These are phyloP conservation scores for Drechslerella coelobrocha DNA, from an alignment of 2,329 filamentous ascomycete species.

Conservation along the genomic window DNA sequence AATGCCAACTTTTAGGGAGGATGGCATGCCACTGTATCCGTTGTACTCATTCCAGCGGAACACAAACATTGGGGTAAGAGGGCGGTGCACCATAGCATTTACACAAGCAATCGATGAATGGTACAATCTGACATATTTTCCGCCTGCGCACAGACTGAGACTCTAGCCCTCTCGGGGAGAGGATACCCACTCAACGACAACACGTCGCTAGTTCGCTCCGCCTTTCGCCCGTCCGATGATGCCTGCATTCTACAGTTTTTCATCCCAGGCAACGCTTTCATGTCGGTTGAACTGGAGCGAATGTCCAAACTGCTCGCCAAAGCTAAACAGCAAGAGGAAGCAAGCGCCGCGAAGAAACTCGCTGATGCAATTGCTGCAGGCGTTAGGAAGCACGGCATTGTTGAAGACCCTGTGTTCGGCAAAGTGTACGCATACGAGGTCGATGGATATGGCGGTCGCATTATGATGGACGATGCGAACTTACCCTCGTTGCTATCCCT, in stretches of 20 bases:
- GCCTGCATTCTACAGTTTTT: slow-evolving; percentile 93
- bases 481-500: slow-evolving; percentile 80
- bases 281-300: slow-evolving; percentile 83
- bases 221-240: slow-evolving; percentile 94
- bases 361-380: slow-evolving; percentile 74
- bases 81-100: too few species aligned
- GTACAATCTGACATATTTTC: slow-evolving; percentile 5
- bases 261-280: slow-evolving; percentile 95
- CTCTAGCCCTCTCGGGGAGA: slow-evolving; percentile 77
- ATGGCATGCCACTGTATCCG: slow-evolving; percentile 68
- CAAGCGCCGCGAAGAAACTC: slow-evolving; percentile 63
- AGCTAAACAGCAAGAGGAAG: slow-evolving; percentile 21
- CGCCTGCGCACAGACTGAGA: slow-evolving; percentile 70
- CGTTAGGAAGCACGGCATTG: slow-evolving; percentile 82
- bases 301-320: slow-evolving; percentile 71
- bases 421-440: slow-evolving; percentile 86
- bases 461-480: slow-evolving; percentile 90
- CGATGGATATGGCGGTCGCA: slow-evolving; percentile 80
- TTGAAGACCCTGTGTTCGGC: slow-evolving; percentile 76
- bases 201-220: slow-evolving; percentile 85
- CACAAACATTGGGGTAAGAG: slow-evolving; percentile 70
- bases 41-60: slow-evolving; percentile 84
- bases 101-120: neutral
- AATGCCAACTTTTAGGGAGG: slow-evolving; percentile 75
- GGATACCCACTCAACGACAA: slow-evolving; percentile 89